Evolutionary conservation across 2,329 filamentous ascomycete genomes (phyloP).

Genomic region (Davidsoniella eucalypti): DNA sequence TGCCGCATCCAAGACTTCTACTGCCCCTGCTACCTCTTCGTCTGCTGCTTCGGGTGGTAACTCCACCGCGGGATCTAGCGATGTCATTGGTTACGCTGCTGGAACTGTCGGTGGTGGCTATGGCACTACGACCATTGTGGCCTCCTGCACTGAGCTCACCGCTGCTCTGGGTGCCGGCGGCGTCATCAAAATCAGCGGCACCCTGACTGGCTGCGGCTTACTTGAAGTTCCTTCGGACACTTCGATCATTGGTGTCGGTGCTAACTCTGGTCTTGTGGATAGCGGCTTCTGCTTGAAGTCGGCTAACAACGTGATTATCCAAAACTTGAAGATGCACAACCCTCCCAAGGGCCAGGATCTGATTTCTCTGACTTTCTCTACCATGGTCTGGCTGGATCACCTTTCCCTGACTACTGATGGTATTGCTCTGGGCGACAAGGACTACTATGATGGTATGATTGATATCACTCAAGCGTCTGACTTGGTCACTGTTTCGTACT

Average conservation of each 20-base stretch:
- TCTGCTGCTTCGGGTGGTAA: slow-evolving; percentile 6
- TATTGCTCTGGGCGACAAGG: slow-evolving; percentile 22
- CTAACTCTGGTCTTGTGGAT: slow-evolving; percentile 24
- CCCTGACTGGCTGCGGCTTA: slow-evolving; percentile 25
- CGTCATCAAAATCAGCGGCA: slow-evolving; percentile 30
- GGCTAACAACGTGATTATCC: slow-evolving; percentile 37
- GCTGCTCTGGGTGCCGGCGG: slow-evolving; percentile 22
- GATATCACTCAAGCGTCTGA: slow-evolving; percentile 29
- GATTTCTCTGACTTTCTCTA: slow-evolving; percentile 30
- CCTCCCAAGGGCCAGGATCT: slow-evolving; percentile 33
- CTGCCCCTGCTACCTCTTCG: background rate
- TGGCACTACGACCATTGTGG: slow-evolving; percentile 28
- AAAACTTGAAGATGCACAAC: slow-evolving; percentile 36
- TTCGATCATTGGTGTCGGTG: slow-evolving; percentile 32
- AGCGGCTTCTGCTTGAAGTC: slow-evolving; percentile 31
- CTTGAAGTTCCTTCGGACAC: slow-evolving; percentile 32
- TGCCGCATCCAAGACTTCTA: background rate
- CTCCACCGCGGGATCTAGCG: slow-evolving; percentile 15
- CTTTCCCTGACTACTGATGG: slow-evolving; percentile 24
- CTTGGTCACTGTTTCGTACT: slow-evolving; percentile 26
- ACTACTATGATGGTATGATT: slow-evolving; percentile 27
- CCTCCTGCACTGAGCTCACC: slow-evolving; percentile 25
- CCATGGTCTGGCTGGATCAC: slow-evolving; percentile 33
- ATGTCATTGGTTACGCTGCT: slow-evolving; percentile 18
- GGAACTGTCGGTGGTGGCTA: slow-evolving; percentile 30